These are phyloP conservation scores for Neospermospora avenae DNA, from an alignment of 2,329 filamentous ascomycete species.

Conservation along the genomic window DNA sequence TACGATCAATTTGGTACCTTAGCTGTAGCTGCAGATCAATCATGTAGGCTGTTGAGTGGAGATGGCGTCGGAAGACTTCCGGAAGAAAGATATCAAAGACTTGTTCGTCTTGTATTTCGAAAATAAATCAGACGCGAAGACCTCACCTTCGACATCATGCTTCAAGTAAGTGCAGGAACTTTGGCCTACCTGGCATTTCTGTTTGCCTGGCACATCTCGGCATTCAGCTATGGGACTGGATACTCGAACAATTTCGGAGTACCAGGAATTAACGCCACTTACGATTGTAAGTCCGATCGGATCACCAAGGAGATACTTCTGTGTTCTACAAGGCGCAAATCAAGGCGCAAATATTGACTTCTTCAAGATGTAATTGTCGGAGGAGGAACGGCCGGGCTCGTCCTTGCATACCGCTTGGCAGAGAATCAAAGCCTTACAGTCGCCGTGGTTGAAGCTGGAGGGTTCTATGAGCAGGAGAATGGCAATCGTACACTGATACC, in stretches of 20 bases:
- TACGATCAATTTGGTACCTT: too few species aligned
- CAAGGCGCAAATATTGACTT: background rate
- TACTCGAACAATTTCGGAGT: slow-evolving; percentile 12
- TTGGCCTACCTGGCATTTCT: too few species aligned
- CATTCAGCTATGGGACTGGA: too few species aligned
- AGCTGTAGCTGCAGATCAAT: too few species aligned
- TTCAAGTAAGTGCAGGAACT: too few species aligned
- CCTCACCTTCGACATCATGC: too few species aligned
- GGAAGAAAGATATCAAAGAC: too few species aligned
- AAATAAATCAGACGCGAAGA: too few species aligned
- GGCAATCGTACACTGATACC: slow-evolving; percentile 15
- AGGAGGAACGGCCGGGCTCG: slow-evolving; percentile 45
- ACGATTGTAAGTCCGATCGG: slow-evolving; percentile 39
- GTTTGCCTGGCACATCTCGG: too few species aligned
- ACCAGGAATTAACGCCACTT: slow-evolving; percentile 25
- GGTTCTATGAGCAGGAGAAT: slow-evolving; percentile 22
- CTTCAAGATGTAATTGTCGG: slow-evolving; percentile 36
- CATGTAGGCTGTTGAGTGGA: too few species aligned
- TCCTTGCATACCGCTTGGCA: slow-evolving; percentile 40
- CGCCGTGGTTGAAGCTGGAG: slow-evolving; percentile 42
- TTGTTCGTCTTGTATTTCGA: too few species aligned
- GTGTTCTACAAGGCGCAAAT: background rate
- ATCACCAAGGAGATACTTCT: background rate
- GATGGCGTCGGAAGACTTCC: too few species aligned
- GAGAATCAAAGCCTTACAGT: slow-evolving; percentile 33